Conservation (phyloP, 768 basidiomycete species). For the Aureoboletus auriporus region DNA sequence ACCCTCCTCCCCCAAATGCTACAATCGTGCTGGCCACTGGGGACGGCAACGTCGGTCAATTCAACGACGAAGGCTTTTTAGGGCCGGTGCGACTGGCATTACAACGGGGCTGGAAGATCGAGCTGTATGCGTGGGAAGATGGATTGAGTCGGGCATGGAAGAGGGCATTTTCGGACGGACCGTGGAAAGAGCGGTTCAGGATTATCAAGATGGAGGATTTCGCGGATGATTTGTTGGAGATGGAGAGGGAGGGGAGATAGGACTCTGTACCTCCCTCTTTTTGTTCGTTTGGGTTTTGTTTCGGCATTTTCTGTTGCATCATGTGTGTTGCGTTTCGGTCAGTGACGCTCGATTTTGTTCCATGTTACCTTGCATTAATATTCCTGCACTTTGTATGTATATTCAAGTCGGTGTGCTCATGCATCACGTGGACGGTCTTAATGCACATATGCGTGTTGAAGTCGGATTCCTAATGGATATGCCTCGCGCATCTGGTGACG, state of each 20-base stretch:
- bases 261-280: not conserved
- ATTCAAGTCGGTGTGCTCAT: too few species aligned
- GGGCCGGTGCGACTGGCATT: conserved; percentile 84
- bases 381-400: conserved; percentile 9
- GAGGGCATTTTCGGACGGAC: conserved; percentile 60
- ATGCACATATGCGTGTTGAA: too few species aligned
- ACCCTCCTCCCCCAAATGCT: conserved; percentile 57
- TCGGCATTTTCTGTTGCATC: too few species aligned
- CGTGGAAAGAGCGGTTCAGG: conserved; percentile 41
- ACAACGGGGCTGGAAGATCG: conserved; percentile 90
- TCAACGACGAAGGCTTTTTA: conserved; percentile 89
- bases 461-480: too few species aligned
- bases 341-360: conserved; percentile 3
- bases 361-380: conserved; percentile 3
- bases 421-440: too few species aligned
- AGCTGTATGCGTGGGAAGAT: conserved; percentile 89
- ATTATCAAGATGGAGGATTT: conserved; percentile 68
- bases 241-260: conserved; percentile 23
- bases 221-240: conserved; percentile 53
- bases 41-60: conserved; percentile 89
- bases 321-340: not conserved
- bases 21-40: conserved; percentile 93
- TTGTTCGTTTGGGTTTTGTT: not conserved
- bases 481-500: too few species aligned
- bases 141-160: conserved; percentile 78